Evolutionary conservation across 805 yeast species (phyloP), one percentile per base, ranked within the genome.

Genomic region (Candida alai): DNA sequence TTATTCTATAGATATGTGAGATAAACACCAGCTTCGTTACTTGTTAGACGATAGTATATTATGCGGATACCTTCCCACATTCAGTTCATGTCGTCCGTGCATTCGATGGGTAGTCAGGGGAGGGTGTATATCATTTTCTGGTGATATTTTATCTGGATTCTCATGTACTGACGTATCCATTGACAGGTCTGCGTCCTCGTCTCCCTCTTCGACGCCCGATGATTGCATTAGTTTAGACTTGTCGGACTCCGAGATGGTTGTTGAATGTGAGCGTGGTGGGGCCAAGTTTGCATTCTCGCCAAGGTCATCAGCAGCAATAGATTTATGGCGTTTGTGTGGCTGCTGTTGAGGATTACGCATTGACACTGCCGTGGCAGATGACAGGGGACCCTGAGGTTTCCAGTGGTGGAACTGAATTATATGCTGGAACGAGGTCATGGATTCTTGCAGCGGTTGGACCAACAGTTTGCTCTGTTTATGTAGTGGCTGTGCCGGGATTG

Each of bases 381-480:
- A 32, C 6, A 17, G 24, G 14, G 47, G 43, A 19, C 43, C 41
- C 16, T 42, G 43, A 1, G 76, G 77, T 37, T 68, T 68, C 78
- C 79, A 74, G 48, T 74, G 79, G 44, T 74, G 78, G 50, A 74
- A 74, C 44, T 73, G 79, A 20, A 73, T 69, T 6, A 72, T 58
- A 39, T 71, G 75, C 47, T 73, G 78, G 40, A 68, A 62, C 13
- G 67, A 62, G 10, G 70, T 58, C 71, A 66, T 65, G 19, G 66
- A 57, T 41, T 68, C 73, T 40, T 60, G 72, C 13, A 60, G 50
- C 20, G 64, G 66, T 5, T 56, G 61, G 28, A 50, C 58, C 14
- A 44, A 44, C 47, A 48, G 56, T 35, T 43, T 47, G 16, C 50
- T 54, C 31, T 52, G 64, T 36, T 50, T 56, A 39, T 58, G 60